phyloP scores from a whole-genome alignment of 495 filamentous ascomycete species.

The Penicillium coprophilum region DNA sequence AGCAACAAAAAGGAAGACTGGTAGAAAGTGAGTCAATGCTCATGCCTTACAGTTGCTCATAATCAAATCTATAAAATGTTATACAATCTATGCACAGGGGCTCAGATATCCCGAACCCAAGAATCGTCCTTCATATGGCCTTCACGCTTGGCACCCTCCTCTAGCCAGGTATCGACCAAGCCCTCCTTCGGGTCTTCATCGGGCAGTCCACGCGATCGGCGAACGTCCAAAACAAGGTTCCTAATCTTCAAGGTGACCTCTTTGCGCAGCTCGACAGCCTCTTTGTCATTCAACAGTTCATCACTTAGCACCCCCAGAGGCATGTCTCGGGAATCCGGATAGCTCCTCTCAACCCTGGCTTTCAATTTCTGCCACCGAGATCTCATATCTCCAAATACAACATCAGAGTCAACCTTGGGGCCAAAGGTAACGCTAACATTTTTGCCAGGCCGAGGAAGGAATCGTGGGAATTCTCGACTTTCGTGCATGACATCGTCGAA shows the following conservation, averaged over 20 bases:
- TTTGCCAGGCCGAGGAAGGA: conserved; percentile 73
- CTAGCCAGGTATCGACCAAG: conserved; percentile 61
- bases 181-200: conserved; percentile 76
- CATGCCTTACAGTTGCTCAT: conserved; percentile 9
- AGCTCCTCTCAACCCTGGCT: conserved; percentile 37
- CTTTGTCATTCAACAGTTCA: conserved; percentile 64
- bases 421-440: conserved; percentile 70
- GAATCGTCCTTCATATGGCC: conserved; percentile 65
- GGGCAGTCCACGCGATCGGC: conserved; percentile 64
- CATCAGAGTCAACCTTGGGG: conserved; percentile 49
- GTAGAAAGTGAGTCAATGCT: neutral
- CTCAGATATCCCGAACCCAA: conserved; percentile 59
- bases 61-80: conserved; percentile 22
- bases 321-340: conserved; percentile 34
- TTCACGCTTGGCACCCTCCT: conserved; percentile 54
- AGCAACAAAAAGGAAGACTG: neutral
- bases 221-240: conserved; percentile 73
- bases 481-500: conserved; percentile 84
- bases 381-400: conserved; percentile 62
- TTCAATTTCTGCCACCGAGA: conserved; percentile 66
- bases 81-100: conserved; percentile 22
- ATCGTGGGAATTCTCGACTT: conserved; percentile 72
- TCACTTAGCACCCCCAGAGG: conserved; percentile 64
- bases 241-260: conserved; percentile 79
- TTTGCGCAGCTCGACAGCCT: conserved; percentile 75